phyloP scores from a whole-genome alignment of 805 yeast species.

The Yarrowia divulgata region DNA sequence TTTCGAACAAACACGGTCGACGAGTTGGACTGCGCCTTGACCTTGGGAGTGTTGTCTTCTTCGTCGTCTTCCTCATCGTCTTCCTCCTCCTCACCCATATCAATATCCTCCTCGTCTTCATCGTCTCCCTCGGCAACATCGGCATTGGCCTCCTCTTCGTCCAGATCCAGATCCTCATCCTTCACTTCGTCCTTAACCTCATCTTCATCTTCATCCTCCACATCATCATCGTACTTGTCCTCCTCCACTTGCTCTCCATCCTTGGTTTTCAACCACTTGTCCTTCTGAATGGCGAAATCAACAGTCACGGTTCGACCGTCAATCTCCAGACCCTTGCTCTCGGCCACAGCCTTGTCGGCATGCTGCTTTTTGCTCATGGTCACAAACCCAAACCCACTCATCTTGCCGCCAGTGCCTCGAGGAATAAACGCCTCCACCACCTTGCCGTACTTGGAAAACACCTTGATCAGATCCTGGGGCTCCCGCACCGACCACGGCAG shows the following conservation, averaged over 20 bases:
- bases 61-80: slow-evolving; percentile 52
- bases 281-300: slow-evolving; percentile 89
- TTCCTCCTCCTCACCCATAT: slow-evolving; percentile 52
- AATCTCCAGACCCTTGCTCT: slow-evolving; percentile 73
- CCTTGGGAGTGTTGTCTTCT: slow-evolving; percentile 43
- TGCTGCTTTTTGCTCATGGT: slow-evolving; percentile 80
- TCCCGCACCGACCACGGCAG: slow-evolving; percentile 95
- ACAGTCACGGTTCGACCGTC: slow-evolving; percentile 93
- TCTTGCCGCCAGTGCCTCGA: slow-evolving; percentile 81
- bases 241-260: slow-evolving; percentile 54
- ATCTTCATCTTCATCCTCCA: slow-evolving; percentile 52
- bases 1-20: slow-evolving; percentile 85
- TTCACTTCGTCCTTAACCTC: slow-evolving; percentile 12
- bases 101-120: slow-evolving; percentile 46
- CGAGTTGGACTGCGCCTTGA: slow-evolving; percentile 48
- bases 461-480: slow-evolving; percentile 70
- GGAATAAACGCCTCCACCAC: slow-evolving; percentile 92
- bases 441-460: slow-evolving; percentile 80
- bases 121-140: slow-evolving; percentile 47
- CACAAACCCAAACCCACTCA: slow-evolving; percentile 95
- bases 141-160: slow-evolving; percentile 46
- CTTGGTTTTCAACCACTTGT: slow-evolving; percentile 72
- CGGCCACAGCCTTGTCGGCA: slow-evolving; percentile 84
- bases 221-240: slow-evolving; percentile 49
- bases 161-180: slow-evolving; percentile 50